Conservation (phyloP, 2,329 filamentous ascomycete genomes). For the Apiospora phragmitis region DNA sequence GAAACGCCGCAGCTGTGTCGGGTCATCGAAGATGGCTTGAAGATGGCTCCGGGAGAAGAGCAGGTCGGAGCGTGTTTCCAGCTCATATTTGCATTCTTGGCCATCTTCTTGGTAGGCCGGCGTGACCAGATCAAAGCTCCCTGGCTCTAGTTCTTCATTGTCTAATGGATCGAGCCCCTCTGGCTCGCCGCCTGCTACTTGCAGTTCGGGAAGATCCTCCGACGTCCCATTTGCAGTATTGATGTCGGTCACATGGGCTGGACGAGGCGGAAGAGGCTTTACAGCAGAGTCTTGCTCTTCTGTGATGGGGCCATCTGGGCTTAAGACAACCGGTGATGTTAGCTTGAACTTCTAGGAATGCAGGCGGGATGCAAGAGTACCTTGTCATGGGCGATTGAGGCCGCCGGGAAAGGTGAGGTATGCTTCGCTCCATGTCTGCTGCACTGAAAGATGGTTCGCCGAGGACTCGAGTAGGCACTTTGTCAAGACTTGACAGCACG, state of each 20-base stretch:
- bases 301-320: background rate
- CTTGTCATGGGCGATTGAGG: background rate
- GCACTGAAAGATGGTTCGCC: background rate
- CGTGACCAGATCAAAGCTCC: slow-evolving; percentile 44
- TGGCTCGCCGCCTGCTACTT: slow-evolving; percentile 25
- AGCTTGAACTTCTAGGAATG: background rate
- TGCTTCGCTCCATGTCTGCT: background rate
- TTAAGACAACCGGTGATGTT: background rate
- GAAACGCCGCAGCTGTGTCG: slow-evolving; percentile 63
- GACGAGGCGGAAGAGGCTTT: background rate
- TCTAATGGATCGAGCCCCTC: slow-evolving; percentile 36
- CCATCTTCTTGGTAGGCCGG: slow-evolving; percentile 29
- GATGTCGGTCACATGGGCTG: background rate
- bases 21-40: slow-evolving; percentile 63
- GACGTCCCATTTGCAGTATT: background rate
- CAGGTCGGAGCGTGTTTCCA: slow-evolving; percentile 63
- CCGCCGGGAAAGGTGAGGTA: background rate
- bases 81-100: slow-evolving; percentile 43
- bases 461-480: background rate
- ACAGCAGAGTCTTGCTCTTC: background rate
- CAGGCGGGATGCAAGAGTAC: background rate
- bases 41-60: slow-evolving; percentile 68
- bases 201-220: slow-evolving; percentile 20
- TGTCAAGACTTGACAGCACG: background rate
- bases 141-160: slow-evolving; percentile 35